Conservation (phyloP, 2,329 filamentous ascomycete genomes). For the Pleochaeta shiraiana region DNA sequence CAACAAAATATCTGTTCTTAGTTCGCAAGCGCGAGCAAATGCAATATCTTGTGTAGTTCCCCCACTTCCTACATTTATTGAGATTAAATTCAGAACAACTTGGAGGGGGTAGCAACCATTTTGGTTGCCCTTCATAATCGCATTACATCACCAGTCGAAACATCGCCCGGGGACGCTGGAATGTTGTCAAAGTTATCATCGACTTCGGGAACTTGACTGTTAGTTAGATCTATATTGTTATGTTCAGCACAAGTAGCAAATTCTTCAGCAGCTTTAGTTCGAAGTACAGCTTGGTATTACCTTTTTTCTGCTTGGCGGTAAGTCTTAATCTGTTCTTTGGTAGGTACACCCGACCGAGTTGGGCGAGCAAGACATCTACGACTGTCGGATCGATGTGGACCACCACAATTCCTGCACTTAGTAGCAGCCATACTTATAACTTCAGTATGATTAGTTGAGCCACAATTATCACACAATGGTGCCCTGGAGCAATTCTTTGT, state of each 20-base stretch:
- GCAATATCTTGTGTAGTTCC: neutral
- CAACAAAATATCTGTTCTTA: too few relatives aligned
- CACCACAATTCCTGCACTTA: neutral
- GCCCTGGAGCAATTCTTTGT: too few relatives aligned
- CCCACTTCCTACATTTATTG: neutral
- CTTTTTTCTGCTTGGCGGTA: neutral
- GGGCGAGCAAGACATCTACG: neutral
- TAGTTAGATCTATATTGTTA: neutral
- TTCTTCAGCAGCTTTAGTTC: neutral
- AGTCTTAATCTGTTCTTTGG: neutral
- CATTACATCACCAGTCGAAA: neutral
- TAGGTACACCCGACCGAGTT: neutral
- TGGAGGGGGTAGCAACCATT: neutral
- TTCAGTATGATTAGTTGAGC: neutral
- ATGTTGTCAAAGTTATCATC: neutral
- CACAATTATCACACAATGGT: neutral
- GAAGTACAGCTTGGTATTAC: neutral
- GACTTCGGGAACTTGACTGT: neutral
- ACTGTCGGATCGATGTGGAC: neutral
- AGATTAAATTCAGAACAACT: neutral
- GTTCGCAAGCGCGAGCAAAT: neutral
- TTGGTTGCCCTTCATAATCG: neutral
- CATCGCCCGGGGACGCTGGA: neutral
- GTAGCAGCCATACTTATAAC: neutral
- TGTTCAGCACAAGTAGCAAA: neutral